These are phyloP conservation scores for Candida tunisiensis DNA, from an alignment of 1,139 yeast genomes.

Conservation along the genomic window DNA sequence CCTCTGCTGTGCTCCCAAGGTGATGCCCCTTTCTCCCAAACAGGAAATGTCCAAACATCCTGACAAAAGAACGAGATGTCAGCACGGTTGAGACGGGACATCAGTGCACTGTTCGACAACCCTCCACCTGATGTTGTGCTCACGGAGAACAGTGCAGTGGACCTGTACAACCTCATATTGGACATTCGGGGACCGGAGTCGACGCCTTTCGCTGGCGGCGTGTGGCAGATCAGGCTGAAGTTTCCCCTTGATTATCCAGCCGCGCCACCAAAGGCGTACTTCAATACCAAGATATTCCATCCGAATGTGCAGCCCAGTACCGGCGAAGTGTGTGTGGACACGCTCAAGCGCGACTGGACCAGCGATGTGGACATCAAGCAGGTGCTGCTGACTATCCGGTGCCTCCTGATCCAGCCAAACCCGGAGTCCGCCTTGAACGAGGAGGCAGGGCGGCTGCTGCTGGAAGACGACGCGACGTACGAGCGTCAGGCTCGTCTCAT, in stretches of 20 bases:
- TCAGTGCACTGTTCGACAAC: constrained; percentile 3
- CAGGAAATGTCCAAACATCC: no score
- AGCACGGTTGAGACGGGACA: constrained; percentile 2
- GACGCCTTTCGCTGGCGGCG: constrained; percentile 86
- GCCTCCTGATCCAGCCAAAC: constrained; percentile 18
- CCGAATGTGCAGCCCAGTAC: constrained; percentile 54
- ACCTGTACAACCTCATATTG: constrained; percentile 76
- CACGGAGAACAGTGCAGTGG: constrained; percentile 37
- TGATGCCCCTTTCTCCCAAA: no score
- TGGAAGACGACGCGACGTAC: constrained; percentile 15
- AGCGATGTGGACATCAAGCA: constrained; percentile 31
- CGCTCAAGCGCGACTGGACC: constrained; percentile 59
- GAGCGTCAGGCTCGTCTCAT: constrained; percentile 15
- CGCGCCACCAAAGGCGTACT: constrained; percentile 78
- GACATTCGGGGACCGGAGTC: constrained; percentile 89
- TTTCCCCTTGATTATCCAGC: constrained; percentile 67
- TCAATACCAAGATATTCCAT: constrained; percentile 43
- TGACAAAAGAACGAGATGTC: no score
- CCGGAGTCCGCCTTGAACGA: constrained; percentile 20
- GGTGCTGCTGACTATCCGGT: constrained; percentile 16
- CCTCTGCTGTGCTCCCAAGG: no score
- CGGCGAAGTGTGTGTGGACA: constrained; percentile 80
- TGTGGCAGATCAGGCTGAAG: constrained; percentile 68
- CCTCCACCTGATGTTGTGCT: constrained; percentile 7
- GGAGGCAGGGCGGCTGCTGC: constrained; percentile 18